Conservation (phyloP, 192 early-diverging fungal species). For the Backusella parvicylindrica region DNA sequence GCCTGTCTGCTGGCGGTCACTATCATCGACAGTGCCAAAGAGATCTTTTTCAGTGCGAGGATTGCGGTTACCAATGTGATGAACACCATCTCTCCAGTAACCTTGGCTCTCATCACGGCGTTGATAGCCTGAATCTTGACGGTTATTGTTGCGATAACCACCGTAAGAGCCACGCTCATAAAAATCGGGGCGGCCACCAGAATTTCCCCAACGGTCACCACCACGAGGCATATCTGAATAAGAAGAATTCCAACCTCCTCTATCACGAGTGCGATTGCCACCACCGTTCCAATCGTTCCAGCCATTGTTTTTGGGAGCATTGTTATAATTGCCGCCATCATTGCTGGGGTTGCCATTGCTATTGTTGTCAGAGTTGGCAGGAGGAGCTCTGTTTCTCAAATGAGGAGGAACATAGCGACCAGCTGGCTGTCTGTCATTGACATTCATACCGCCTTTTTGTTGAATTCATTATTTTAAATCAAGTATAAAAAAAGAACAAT, state of each 20-base stretch:
- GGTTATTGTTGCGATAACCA: constrained; percentile 39
- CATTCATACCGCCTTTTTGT: constrained; percentile 61
- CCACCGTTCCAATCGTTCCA: constrained; percentile 18
- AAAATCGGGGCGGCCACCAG: constrained; percentile 31
- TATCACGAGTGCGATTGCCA: not conserved
- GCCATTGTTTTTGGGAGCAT: constrained; percentile 20
- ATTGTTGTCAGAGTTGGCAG: constrained; percentile 16
- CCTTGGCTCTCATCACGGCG: constrained; percentile 48
- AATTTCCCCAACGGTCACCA: constrained; percentile 39
- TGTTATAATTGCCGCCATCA: constrained; percentile 14
- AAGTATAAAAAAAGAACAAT: not conserved
- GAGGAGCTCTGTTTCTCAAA: constrained; percentile 43
- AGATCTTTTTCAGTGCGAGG: constrained; percentile 78
- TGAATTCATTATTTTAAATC: not conserved
- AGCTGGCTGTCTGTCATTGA: constrained; percentile 52
- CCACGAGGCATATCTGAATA: constrained; percentile 29
- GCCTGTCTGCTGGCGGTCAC: constrained; percentile 78
- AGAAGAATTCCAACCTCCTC: constrained; percentile 18
- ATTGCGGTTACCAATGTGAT: constrained; percentile 75
- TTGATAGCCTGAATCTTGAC: constrained; percentile 37
- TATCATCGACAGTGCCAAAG: constrained; percentile 69
- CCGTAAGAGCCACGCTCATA: constrained; percentile 38
- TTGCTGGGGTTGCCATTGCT: constrained; percentile 25
- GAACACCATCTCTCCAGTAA: constrained; percentile 75
- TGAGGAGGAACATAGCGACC: constrained; percentile 67